These are phyloP conservation scores for Musa balbisiana DNA, from an alignment of 202 grass and related monocot genomes.

Conservation along the genomic window DNA sequence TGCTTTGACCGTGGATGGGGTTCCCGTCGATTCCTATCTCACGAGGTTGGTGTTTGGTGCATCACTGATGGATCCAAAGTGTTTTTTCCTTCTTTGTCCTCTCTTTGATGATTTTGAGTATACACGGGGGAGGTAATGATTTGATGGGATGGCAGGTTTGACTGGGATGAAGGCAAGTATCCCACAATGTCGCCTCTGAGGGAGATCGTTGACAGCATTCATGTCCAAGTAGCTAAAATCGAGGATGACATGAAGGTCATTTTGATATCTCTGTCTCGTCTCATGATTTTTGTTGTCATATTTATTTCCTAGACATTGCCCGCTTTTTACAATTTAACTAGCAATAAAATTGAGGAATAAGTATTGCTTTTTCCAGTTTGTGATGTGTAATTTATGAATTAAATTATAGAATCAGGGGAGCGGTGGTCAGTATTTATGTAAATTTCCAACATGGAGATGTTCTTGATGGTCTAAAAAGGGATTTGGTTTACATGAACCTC, in stretches of 20 bases:
- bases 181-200: slow-evolving; percentile 79
- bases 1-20: slow-evolving; percentile 76
- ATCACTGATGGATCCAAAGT: background rate
- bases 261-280: background rate
- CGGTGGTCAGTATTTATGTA: background rate
- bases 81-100: slow-evolving; percentile 3
- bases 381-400: background rate
- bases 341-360: background rate
- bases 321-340: background rate
- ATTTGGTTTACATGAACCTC: too few relatives aligned
- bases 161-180: slow-evolving; percentile 89
- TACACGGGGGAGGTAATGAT: background rate
- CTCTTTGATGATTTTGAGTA: slow-evolving; percentile 7
- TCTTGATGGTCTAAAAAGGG: background rate
- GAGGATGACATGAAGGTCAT: slow-evolving; percentile 97
- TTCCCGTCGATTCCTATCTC: slow-evolving; percentile 87
- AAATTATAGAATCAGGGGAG: background rate
- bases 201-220: slow-evolving; percentile 70
- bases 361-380: background rate
- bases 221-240: slow-evolving; percentile 81
- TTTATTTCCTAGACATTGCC: too few relatives aligned
- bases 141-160: slow-evolving; percentile 44
- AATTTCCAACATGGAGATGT: background rate
- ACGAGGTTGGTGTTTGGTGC: slow-evolving; percentile 41
- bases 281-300: background rate